These are phyloP conservation scores for Colletotrichum orchidophilum DNA, from an alignment of 2,329 filamentous ascomycete species.

Conservation along the genomic window DNA sequence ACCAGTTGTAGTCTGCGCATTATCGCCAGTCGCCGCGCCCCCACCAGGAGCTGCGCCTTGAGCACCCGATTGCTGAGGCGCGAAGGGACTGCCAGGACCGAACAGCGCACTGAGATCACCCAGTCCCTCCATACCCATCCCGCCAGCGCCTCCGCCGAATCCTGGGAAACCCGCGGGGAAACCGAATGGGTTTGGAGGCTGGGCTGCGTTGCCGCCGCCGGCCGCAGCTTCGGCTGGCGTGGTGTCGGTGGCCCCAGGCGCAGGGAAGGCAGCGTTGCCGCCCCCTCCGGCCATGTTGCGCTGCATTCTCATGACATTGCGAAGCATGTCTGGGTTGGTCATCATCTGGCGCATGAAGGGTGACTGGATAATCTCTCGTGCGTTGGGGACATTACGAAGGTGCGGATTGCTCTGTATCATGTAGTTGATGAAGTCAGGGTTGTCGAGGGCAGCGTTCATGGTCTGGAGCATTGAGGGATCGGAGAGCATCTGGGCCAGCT, in stretches of 20 bases:
- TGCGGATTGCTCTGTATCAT: constrained; percentile 93
- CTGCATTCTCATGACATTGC: constrained; percentile 85
- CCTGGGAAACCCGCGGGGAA: constrained; percentile 32
- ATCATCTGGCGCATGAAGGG: constrained; percentile 92
- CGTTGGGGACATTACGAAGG: constrained; percentile 77
- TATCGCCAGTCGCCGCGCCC: constrained; percentile 32
- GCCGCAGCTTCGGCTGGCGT: constrained; percentile 66
- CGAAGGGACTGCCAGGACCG: constrained; percentile 36
- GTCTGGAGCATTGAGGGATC: constrained; percentile 87
- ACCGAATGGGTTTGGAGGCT: constrained; percentile 57
- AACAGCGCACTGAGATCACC: constrained; percentile 42
- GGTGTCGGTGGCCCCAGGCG: constrained; percentile 90
- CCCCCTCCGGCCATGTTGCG: constrained; percentile 68
- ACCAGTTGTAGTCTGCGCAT: constrained; percentile 26
- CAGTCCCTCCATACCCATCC: constrained; percentile 17
- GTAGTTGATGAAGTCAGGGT: constrained; percentile 93
- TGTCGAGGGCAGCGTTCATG: constrained; percentile 95
- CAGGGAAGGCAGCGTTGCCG: constrained; percentile 75
- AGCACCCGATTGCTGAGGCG: constrained; percentile 33
- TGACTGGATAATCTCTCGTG: constrained; percentile 86
- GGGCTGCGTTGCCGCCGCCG: constrained; percentile 42
- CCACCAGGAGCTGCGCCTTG: not conserved
- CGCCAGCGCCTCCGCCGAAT: constrained; percentile 25
- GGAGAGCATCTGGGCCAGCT: constrained; percentile 84
- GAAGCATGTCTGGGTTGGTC: constrained; percentile 86